These are phyloP conservation scores for Penicillium robsamsonii DNA, from an alignment of 495 filamentous ascomycete genomes.

Conservation along the genomic window DNA sequence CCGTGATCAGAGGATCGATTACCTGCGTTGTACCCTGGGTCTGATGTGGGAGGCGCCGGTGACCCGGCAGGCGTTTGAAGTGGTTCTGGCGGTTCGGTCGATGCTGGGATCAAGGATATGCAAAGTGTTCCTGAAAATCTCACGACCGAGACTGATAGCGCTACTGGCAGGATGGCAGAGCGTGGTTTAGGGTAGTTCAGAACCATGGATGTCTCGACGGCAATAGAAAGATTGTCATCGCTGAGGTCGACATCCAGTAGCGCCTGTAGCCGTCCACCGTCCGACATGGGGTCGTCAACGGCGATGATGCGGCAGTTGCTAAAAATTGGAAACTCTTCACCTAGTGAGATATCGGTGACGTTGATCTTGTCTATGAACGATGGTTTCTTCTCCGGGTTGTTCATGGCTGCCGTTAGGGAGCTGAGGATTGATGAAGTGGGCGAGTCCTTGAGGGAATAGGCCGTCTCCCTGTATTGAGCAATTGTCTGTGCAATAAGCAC, in stretches of 20 bases:
- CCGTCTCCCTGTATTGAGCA: constrained; percentile 89
- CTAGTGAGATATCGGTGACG: constrained; percentile 87
- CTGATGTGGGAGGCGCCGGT: constrained; percentile 28
- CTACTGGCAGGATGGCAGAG: constrained; percentile 89
- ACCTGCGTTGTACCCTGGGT: constrained; percentile 4
- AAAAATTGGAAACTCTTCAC: constrained; percentile 97
- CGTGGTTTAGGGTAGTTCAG: constrained; percentile 90
- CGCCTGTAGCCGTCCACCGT: constrained; percentile 75
- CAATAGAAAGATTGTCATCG: constrained; percentile 87
- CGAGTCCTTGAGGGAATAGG: constrained; percentile 71
- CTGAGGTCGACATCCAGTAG: constrained; percentile 95
- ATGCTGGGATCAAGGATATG: constrained; percentile 79
- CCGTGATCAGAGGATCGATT: constrained; percentile 14
- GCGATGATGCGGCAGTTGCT: constrained; percentile 94
- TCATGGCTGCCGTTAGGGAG: constrained; percentile 85
- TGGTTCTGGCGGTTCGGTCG: constrained; percentile 43
- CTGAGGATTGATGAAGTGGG: constrained; percentile 74
- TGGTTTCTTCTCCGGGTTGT: constrained; percentile 74
- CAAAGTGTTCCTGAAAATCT: constrained; percentile 92
- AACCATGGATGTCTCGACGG: constrained; percentile 87
- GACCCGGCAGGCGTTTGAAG: constrained; percentile 38
- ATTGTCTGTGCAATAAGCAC: constrained; percentile 96
- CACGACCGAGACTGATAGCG: constrained; percentile 84
- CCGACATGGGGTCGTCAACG: constrained; percentile 48
- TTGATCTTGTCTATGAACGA: constrained; percentile 90